Evolutionary conservation across 768 basidiomycete species (phyloP).

Genomic region (Amanita inopinata): DNA sequence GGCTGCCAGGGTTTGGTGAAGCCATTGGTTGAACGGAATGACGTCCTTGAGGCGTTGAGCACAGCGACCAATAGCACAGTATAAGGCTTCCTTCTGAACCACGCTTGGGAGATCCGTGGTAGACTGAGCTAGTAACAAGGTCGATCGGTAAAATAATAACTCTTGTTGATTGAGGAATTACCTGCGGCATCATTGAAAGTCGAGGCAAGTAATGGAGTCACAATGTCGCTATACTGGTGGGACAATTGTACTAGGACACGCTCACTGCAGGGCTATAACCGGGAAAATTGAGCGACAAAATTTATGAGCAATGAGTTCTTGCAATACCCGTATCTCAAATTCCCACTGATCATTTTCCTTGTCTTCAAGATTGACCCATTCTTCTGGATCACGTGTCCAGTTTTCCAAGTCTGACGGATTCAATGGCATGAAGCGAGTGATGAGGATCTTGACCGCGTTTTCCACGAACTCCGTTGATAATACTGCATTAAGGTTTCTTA

Average conservation of each 20-base stretch:
- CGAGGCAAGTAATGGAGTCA: slow-evolving; percentile 52
- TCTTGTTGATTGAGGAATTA: slow-evolving; percentile 22
- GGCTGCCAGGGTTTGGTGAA: slow-evolving; percentile 43
- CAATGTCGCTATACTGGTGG: slow-evolving; percentile 57
- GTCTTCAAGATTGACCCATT: slow-evolving; percentile 88
- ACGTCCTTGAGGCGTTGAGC: slow-evolving; percentile 47
- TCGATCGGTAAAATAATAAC: slow-evolving; percentile 2
- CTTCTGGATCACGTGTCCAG: slow-evolving; percentile 87
- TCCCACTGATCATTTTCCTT: slow-evolving; percentile 90
- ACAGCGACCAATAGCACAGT: slow-evolving; percentile 85
- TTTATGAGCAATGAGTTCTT: slow-evolving; percentile 1
- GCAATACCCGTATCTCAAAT: slow-evolving; percentile 75
- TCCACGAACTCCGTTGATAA: slow-evolving; percentile 64
- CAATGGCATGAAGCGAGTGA: slow-evolving; percentile 80
- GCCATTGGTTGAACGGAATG: slow-evolving; percentile 66
- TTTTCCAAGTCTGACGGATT: slow-evolving; percentile 71
- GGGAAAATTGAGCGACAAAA: background rate
- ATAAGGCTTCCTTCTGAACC: slow-evolving; percentile 77
- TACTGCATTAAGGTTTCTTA: slow-evolving; percentile 25
- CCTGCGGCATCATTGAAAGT: slow-evolving; percentile 56
- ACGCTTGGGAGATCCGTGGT: slow-evolving; percentile 46
- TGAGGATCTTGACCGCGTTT: slow-evolving; percentile 62
- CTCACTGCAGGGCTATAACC: slow-evolving; percentile 77
- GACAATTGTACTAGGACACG: slow-evolving; percentile 79
- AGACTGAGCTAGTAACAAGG: slow-evolving; percentile 27